Conservation (phyloP, 2,329 filamentous ascomycete genomes). For the Monosporascus ibericus region DNA sequence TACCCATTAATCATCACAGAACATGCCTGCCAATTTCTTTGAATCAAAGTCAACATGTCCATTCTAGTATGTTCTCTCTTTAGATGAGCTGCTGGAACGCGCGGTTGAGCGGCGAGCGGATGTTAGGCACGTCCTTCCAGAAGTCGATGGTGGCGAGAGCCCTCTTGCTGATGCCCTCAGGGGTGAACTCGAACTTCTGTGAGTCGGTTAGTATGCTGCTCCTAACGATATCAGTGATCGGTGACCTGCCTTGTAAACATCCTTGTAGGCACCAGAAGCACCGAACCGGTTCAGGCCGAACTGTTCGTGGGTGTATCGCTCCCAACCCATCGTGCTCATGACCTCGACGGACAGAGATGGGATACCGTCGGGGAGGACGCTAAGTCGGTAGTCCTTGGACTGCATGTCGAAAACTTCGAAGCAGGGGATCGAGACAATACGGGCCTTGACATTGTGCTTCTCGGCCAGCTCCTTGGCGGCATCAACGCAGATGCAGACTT, state of each 20-base stretch:
- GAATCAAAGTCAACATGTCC: not conserved
- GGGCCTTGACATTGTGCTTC: constrained; percentile 79
- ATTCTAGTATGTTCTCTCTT: constrained; percentile 17
- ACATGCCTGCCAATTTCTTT: not conserved
- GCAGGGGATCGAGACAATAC: constrained; percentile 93
- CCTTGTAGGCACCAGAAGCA: constrained; percentile 94
- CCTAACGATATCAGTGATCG: not conserved
- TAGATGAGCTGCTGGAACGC: constrained; percentile 97
- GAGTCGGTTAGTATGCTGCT: constrained; percentile 29
- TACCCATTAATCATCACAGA: constrained; percentile 5
- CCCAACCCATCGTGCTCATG: constrained; percentile 96
- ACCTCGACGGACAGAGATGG: constrained; percentile 91
- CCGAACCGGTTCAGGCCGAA: constrained; percentile 99
- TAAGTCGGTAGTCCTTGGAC: constrained; percentile 89
- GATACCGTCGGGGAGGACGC: constrained; percentile 88
- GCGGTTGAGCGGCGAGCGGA: constrained; percentile 93
- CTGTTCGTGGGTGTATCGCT: constrained; percentile 98
- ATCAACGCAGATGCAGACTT: constrained; percentile 90
- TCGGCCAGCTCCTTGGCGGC: constrained; percentile 87
- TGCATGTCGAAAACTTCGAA: constrained; percentile 95
- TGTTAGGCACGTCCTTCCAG: constrained; percentile 88
- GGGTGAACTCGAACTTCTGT: constrained; percentile 98
- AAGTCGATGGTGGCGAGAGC: constrained; percentile 88
- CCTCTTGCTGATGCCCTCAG: constrained; percentile 93
- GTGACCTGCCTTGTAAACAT: constrained; percentile 78